Percentiles rank a stretch among this genome's conserved stretches.
Evolutionary conservation across 768 basidiomycete species (phyloP).

Genomic region (Arthromyces matolae): DNA sequence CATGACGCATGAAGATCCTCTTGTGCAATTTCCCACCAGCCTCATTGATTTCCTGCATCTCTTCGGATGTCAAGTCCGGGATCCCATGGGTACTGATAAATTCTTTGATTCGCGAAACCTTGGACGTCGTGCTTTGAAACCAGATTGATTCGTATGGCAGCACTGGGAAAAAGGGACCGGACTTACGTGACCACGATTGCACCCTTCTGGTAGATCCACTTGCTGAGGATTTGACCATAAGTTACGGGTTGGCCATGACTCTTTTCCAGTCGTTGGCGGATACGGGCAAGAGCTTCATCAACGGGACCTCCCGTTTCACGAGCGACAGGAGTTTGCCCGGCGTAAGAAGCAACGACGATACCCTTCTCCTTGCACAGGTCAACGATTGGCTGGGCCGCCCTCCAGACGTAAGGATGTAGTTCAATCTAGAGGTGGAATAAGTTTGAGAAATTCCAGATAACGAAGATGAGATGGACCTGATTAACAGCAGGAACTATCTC

Average conservation of each 20-base stretch:
- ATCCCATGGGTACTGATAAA: constrained; percentile 36
- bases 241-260: constrained; percentile 40
- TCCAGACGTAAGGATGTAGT: constrained; percentile 70
- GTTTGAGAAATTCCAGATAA: not conserved
- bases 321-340: constrained; percentile 46
- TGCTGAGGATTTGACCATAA: constrained; percentile 60
- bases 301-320: constrained; percentile 53
- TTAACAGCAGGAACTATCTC: constrained; percentile 63
- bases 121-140: constrained; percentile 41
- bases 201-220: constrained; percentile 65
- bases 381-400: constrained; percentile 52
- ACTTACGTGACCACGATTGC: constrained; percentile 64
- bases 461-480: constrained; percentile 40
- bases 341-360: constrained; percentile 66
- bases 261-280: constrained; percentile 48
- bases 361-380: constrained; percentile 51
- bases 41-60: constrained; percentile 58
- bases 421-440: constrained; percentile 44
- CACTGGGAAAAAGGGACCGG: not conserved
- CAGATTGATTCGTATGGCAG: not conserved
- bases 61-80: constrained; percentile 54
- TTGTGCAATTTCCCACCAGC: constrained; percentile 48
- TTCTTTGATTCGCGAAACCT: constrained; percentile 43
- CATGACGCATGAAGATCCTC: constrained; percentile 37
- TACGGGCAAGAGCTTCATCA: constrained; percentile 47